Evolutionary conservation across 495 filamentous ascomycete genomes (phyloP).

Genomic region (Penicillium crystallinum): DNA sequence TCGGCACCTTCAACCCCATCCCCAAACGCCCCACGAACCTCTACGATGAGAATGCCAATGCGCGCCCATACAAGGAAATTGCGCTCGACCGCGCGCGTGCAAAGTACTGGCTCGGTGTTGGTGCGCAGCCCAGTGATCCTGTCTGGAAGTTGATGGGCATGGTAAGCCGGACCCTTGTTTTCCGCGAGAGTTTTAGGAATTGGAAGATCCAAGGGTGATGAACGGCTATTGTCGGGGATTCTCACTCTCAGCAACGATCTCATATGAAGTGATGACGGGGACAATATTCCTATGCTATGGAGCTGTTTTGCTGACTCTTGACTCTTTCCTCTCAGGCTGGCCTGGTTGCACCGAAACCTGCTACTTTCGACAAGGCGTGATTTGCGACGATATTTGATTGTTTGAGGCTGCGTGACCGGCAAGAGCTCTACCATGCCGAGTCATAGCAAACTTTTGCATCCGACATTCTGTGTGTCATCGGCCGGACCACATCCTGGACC

Average conservation of each 20-base stretch:
- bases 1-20: slow-evolving; percentile 91
- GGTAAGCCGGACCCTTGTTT: slow-evolving; percentile 49
- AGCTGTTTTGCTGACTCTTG: background rate
- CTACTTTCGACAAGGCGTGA: slow-evolving; percentile 22
- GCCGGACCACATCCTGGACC: background rate
- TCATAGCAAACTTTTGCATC: background rate
- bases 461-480: slow-evolving; percentile 2
- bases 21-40: slow-evolving; percentile 61
- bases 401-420: background rate
- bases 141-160: slow-evolving; percentile 81
- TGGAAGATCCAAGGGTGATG: background rate
- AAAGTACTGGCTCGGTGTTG: slow-evolving; percentile 95
- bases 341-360: slow-evolving; percentile 27
- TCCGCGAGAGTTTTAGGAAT: background rate
- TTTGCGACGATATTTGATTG: background rate
- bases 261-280: background rate
- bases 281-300: background rate
- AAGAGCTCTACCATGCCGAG: background rate
- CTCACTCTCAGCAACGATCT: background rate
- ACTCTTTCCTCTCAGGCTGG: slow-evolving; percentile 18
- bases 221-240: background rate
- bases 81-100: slow-evolving; percentile 74
- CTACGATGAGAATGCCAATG: slow-evolving; percentile 53
- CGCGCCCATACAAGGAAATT: slow-evolving; percentile 77
- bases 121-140: slow-evolving; percentile 86